These are phyloP conservation scores for Elongisporangium anandrum DNA, from an alignment of 352 stramenopile genomes.

Conservation along the genomic window DNA sequence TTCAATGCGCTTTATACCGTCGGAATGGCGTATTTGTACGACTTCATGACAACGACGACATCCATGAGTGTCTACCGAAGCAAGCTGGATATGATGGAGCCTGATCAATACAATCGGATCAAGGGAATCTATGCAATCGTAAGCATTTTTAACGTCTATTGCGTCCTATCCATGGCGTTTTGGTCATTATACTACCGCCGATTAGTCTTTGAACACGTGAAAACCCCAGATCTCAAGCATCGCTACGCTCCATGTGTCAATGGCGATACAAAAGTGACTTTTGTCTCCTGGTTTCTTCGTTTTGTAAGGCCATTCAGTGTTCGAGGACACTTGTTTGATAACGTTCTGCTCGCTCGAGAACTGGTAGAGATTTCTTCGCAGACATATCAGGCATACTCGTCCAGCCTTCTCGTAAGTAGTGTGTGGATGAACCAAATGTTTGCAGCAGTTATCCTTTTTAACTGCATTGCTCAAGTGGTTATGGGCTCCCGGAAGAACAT, in stretches of 20 bases:
- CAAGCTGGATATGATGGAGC: slow-evolving; percentile 24
- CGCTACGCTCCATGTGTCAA: background rate
- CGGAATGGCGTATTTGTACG: slow-evolving; percentile 17
- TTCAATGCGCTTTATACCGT: slow-evolving; percentile 18
- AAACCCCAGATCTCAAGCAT: background rate
- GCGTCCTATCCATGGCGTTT: slow-evolving; percentile 15
- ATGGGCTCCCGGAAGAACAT: slow-evolving; percentile 16
- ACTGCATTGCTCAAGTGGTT: slow-evolving; percentile 19
- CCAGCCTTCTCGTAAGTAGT: slow-evolving; percentile 22
- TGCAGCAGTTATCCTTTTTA: slow-evolving; percentile 23
- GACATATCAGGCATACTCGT: slow-evolving; percentile 21
- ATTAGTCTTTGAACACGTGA: slow-evolving; percentile 13
- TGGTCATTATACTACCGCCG: slow-evolving; percentile 21
- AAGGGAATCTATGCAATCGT: slow-evolving; percentile 19
- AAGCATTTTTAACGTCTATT: slow-evolving; percentile 17
- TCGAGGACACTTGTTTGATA: slow-evolving; percentile 19
- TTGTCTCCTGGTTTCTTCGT: background rate
- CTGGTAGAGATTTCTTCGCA: slow-evolving; percentile 21
- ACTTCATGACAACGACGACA: slow-evolving; percentile 16
- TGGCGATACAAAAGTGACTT: background rate
- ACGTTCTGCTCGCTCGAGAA: slow-evolving; percentile 16
- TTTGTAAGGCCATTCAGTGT: slow-evolving; percentile 12
- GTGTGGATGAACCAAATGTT: slow-evolving; percentile 32
- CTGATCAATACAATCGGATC: slow-evolving; percentile 15
- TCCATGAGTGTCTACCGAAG: slow-evolving; percentile 21